Evolutionary conservation across 805 yeast species (phyloP).

Genomic region (Ogataea siamensis): DNA sequence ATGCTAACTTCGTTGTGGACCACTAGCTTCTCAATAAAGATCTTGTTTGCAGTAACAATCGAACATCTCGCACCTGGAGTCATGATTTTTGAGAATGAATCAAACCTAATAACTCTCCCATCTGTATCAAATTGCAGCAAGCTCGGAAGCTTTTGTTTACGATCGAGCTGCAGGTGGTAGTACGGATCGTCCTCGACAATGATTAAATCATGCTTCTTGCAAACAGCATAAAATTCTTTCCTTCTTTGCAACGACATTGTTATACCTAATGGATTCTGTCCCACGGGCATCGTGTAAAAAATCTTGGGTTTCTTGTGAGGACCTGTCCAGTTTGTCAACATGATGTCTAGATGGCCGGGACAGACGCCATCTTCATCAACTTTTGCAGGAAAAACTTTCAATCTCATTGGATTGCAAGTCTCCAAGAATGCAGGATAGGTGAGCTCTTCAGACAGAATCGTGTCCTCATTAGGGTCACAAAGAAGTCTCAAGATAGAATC

Average conservation of each 20-base stretch:
- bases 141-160: conserved; percentile 55
- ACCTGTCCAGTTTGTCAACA: conserved; percentile 67
- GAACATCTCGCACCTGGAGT: conserved; percentile 80
- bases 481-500: conserved; percentile 80
- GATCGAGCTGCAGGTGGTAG: conserved; percentile 65
- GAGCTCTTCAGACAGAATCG: conserved; percentile 78
- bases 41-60: conserved; percentile 65
- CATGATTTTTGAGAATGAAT: conserved; percentile 73
- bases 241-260: conserved; percentile 60
- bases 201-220: conserved; percentile 64
- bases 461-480: conserved; percentile 67
- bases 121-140: conserved; percentile 68
- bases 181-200: conserved; percentile 87
- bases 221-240: conserved; percentile 53
- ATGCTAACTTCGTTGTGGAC: conserved; percentile 67
- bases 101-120: conserved; percentile 76
- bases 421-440: conserved; percentile 84
- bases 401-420: conserved; percentile 71
- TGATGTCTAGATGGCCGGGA: conserved; percentile 63
- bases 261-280: conserved; percentile 85
- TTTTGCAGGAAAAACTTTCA: conserved; percentile 65
- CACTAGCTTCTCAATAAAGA: conserved; percentile 48
- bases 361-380: conserved; percentile 78
- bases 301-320: conserved; percentile 48
- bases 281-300: conserved; percentile 71